Evolutionary conservation across 2,329 filamentous ascomycete species (phyloP).

Genomic region (Rugonectria rugulosa): DNA sequence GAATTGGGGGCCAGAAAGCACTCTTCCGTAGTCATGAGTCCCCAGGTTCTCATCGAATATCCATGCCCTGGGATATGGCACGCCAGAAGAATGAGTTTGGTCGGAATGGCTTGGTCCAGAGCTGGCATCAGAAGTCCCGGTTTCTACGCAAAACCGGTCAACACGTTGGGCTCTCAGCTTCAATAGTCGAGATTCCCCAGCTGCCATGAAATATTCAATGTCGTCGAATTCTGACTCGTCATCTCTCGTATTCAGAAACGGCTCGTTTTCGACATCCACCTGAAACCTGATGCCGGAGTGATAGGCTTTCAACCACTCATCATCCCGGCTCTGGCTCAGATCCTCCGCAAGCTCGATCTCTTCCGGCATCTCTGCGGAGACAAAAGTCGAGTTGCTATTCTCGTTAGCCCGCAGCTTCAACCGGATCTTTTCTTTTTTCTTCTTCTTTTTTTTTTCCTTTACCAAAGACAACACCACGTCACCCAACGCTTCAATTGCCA

Average conservation of each 20-base stretch:
- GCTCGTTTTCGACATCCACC: neutral
- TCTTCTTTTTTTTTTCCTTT: too few relatives aligned
- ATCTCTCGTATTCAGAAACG: neutral
- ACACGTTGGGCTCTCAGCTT: neutral
- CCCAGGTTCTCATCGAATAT: conserved; percentile 5
- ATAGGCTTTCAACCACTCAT: neutral
- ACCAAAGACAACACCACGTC: neutral
- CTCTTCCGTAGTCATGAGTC: neutral
- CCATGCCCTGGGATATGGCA: conserved; percentile 3
- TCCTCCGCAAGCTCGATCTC: neutral
- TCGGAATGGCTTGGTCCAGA: neutral
- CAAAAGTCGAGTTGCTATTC: neutral
- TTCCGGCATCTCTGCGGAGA: neutral
- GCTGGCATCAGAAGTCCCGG: neutral
- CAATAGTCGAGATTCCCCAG: neutral
- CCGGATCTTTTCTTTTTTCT: too few relatives aligned
- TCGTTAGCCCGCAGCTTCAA: neutral
- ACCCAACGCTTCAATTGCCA: neutral
- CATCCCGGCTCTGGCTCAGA: neutral
- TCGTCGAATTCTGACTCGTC: neutral
- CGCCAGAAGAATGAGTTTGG: neutral
- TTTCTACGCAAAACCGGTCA: neutral
- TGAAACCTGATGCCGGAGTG: neutral
- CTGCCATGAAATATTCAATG: neutral
- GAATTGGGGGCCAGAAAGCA: neutral